Evolutionary conservation across 2,329 filamentous ascomycete genomes (phyloP), one percentile per base, ranked within the genome.

Genomic region (Orbilia oligospora): DNA sequence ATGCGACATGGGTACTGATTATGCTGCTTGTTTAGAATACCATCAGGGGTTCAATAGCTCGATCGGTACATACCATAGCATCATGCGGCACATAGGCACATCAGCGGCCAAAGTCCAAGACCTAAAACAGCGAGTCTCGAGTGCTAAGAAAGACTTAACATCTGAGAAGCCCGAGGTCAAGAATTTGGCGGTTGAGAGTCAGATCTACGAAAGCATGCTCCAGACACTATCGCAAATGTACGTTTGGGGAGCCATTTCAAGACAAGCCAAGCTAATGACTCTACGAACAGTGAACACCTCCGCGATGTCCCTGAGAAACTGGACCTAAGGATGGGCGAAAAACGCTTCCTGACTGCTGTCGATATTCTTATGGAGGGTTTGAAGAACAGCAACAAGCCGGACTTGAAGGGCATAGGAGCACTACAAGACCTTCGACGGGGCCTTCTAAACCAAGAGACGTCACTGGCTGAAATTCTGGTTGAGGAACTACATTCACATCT

Each of bases 31-130:
- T 33, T 24, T 75, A 88, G 95, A 99, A 86, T 95, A 99, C 83
- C 95, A 99, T 83, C 96, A 99, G 84, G 97, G 96, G 56, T 99
- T 99, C 88, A 99, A 98, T 86, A 97, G 93, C 84, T 97, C 95
- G 64, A 98, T 99, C 80, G 96, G 95, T 84, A 98, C 95, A 20
- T 99, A 98, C 83, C 97, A 99, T 87, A 97, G 97, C 85, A 99
- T 99, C 79, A 96, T 99, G 84, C 90, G 91, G 66, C 97, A 93
- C 85, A 96, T 99, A 81, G 92, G 95, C 82, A 88, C 90, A 64
- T 97, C 94, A 16, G 96, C 99, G 85, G 91, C 91, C 82, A 90
- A 93, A 77, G 93, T 99, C 68, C 90, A 95, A 75, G 87, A 88
- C 12, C 87, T 99, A 80, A 96, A 95, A 84, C 90, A 94, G 72